Base-by-base conservation (phyloP, 2,329 filamentous ascomycete species). In the Penicillium digitatum region DNA sequence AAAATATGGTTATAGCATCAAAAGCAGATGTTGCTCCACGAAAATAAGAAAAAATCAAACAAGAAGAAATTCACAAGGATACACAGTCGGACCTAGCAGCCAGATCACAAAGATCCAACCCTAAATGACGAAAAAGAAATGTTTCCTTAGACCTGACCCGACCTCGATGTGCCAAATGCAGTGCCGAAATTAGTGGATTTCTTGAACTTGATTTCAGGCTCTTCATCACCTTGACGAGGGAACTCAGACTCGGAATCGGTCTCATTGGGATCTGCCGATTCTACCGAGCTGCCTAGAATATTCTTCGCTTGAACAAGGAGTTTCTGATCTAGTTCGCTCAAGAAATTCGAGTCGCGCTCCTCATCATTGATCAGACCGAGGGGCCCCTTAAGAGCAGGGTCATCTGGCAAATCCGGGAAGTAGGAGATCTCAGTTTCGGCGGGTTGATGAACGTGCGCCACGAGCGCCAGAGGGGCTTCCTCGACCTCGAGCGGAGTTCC, bases 171-270 rank as follows among this genome's bases (percentile, higher is more conserved):
- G 44, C 76, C 76, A 71, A 76, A 78, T 5, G 75, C 76, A 53
- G 74, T 76, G n/a, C 76, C 76, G 67, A 79, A 78, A 64, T 78
- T 78, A 18, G 72, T 77, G 16, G 72, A 74, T 26, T 74, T 73
- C 59, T 70, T 77, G 61, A 78, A 72, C 58, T 70, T 75, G 54
- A 77, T 63, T 61, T 74, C 72, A 18, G 70, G 66, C 26, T 72
- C 70, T 27, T 62, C 64, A 37, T 72, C 66, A 38, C 62, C 59
- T 43, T 65, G 65, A 10, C 44, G 54, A 43, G 68, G 57, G 18
- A 57, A 32, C 29, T 66, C 66, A 42, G 61, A 32, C 34, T 67
- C 66, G 31, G 60, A 42, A 16, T 69, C 65, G 6, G 52, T 38
- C 50, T 70, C 65, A 6, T 69, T 59, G 26, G 59, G 48, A 26